Percentiles rank a stretch among this genome's conserved stretches.
Evolutionary conservation across 1,139 yeast genomes (phyloP).

Genomic region (Geotrichum cucujoidarum): DNA sequence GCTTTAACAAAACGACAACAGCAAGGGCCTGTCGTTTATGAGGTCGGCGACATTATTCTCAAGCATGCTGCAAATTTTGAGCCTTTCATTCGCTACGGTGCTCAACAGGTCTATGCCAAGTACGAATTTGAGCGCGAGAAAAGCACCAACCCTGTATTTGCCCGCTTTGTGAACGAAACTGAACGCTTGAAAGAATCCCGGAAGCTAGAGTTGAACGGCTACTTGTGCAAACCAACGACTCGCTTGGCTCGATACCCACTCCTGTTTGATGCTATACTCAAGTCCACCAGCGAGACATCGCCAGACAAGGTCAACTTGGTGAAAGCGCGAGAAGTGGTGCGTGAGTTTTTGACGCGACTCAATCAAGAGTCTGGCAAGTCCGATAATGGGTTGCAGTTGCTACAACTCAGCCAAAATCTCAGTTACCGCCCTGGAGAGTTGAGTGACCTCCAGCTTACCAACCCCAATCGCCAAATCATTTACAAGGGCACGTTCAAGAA

Average conservation of each 20-base stretch:
- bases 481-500: constrained; percentile 74
- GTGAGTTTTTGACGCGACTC: constrained; percentile 70
- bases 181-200: constrained; percentile 85
- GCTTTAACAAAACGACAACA: constrained; percentile 87
- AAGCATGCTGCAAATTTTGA: constrained; percentile 83
- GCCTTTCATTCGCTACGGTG: constrained; percentile 88
- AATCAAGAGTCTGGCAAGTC: constrained; percentile 91
- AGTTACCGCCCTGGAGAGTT: constrained; percentile 77
- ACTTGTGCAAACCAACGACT: constrained; percentile 90
- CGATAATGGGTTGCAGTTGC: constrained; percentile 84
- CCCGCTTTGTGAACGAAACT: constrained; percentile 86
- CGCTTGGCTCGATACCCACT: constrained; percentile 93
- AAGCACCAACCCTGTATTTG: constrained; percentile 81
- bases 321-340: constrained; percentile 70
- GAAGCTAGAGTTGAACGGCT: constrained; percentile 87
- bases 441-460: constrained; percentile 76
- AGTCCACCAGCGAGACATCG: constrained; percentile 67
- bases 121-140: constrained; percentile 94
- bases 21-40: constrained; percentile 74
- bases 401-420: constrained; percentile 73
- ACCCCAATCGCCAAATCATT: constrained; percentile 71
- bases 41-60: constrained; percentile 80
- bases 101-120: constrained; percentile 94
- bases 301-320: constrained; percentile 71
- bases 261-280: constrained; percentile 74